A percentile compares a stretch with the other conserved stretches of the same genome.
Conservation (phyloP, 129 eudicot species). For the Flaveria brownii region DNA sequence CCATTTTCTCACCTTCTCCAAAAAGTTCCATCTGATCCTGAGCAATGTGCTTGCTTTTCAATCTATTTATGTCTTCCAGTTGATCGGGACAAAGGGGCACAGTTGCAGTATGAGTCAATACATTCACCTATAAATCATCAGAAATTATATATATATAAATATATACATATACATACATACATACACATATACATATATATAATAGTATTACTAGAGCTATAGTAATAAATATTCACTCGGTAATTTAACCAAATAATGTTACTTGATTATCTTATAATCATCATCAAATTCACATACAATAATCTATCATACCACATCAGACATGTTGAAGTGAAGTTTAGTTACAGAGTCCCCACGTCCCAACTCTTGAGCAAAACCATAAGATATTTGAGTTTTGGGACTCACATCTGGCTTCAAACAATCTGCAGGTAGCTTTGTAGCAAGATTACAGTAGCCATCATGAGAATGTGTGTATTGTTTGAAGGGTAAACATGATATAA, state of each 20-base stretch:
- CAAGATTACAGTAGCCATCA: slow-evolving; percentile 37
- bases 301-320: slow-evolving; percentile 49
- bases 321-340: slow-evolving; percentile 60
- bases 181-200: too few species aligned
- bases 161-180: too few species aligned
- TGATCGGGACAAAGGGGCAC: not conserved
- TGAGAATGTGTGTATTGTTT: slow-evolving; percentile 76
- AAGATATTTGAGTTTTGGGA: slow-evolving; percentile 64
- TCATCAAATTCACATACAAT: not conserved
- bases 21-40: slow-evolving; percentile 49
- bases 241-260: not conserved
- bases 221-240: too few species aligned
- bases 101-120: slow-evolving; percentile 55
- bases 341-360: slow-evolving; percentile 84
- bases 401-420: slow-evolving; percentile 45
- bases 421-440: slow-evolving; percentile 31
- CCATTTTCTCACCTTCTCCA: not conserved
- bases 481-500: slow-evolving; percentile 60
- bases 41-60: slow-evolving; percentile 37
- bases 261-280: not conserved
- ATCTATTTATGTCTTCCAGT: slow-evolving; percentile 6
- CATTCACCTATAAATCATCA: slow-evolving; percentile 51
- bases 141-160: too few species aligned
- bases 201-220: too few species aligned
- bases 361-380: slow-evolving; percentile 62